A percentile compares a stretch with the other conserved stretches of the same genome.
phyloP scores from a whole-genome alignment of 2,329 filamentous ascomycete genomes.

The Hypoxylon sp. region DNA sequence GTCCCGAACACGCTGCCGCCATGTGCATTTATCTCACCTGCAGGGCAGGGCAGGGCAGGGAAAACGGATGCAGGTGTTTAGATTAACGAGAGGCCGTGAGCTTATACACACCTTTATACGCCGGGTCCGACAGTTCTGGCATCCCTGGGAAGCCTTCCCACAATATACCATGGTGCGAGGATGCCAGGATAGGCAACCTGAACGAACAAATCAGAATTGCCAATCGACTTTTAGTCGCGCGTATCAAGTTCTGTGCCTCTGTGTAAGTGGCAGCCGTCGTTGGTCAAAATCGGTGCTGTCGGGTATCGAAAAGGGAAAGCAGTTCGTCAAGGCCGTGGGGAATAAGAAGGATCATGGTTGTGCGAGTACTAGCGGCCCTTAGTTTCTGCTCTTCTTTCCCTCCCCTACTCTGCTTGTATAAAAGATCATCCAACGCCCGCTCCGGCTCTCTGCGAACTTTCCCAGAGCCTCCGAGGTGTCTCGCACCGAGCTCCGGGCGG shows the following conservation, averaged over 20 bases:
- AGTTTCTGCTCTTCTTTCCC: conserved; percentile 20
- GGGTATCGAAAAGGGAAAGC: conserved; percentile 51
- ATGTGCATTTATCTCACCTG: conserved; percentile 28
- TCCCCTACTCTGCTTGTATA: conserved; percentile 28
- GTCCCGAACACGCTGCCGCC: conserved; percentile 19
- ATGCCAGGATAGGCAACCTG: conserved; percentile 44
- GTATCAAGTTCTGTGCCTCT: conserved; percentile 39
- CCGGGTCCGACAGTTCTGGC: conserved; percentile 65
- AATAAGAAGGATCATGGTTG: conserved; percentile 45
- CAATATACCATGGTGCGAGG: conserved; percentile 65
- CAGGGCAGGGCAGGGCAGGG: conserved; percentile 22
- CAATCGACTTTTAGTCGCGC: conserved; percentile 41
- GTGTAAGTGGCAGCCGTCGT: conserved; percentile 45
- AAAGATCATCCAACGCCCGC: conserved; percentile 23
- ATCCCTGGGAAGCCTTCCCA: conserved; percentile 68
- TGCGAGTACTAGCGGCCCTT: conserved; percentile 36
- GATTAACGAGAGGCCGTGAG: conserved; percentile 24
- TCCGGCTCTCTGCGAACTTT: conserved; percentile 7
- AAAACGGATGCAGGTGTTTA: conserved; percentile 19
- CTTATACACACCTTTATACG: conserved; percentile 65
- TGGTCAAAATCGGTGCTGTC: conserved; percentile 42
- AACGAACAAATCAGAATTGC: conserved; percentile 45
- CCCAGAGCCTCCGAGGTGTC: conserved; percentile 19
- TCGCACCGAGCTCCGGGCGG: conserved; percentile 30
- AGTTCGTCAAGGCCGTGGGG: conserved; percentile 49